These are phyloP conservation scores for Sugiyamaella grinbergsii DNA, from an alignment of 1,139 yeast species.

Conservation along the genomic window DNA sequence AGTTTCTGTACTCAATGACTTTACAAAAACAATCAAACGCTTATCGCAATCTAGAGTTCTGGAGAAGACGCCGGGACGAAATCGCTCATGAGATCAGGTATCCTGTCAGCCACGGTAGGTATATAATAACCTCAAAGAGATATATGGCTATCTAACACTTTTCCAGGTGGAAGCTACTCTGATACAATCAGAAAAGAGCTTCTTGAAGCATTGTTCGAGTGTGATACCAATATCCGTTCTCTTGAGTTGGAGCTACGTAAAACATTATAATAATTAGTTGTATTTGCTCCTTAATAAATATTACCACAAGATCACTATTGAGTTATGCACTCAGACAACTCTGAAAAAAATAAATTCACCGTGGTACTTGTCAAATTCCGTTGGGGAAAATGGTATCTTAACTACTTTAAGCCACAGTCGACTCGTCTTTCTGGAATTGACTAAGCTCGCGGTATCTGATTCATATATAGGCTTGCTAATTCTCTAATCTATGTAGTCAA, in stretches of 20 bases:
- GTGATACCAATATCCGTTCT: neutral
- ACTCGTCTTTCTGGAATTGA: neutral
- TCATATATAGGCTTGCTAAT: neutral
- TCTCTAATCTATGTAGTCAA: no score
- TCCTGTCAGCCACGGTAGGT: neutral
- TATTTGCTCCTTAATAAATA: no score
- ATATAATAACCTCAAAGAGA: no score
- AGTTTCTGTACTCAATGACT: neutral
- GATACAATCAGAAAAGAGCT: slow-evolving; percentile 4
- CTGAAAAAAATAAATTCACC: no score
- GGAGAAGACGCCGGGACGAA: slow-evolving; percentile 2
- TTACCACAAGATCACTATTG: no score
- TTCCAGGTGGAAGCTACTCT: neutral
- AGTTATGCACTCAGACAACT: no score
- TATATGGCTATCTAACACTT: no score
- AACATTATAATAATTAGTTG: neutral
- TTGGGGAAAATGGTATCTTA: no score
- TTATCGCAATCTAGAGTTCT: neutral
- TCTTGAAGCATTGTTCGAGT: neutral
- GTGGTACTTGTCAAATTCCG: no score
- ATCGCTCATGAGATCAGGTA: neutral
- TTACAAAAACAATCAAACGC: neutral
- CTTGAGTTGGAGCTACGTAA: slow-evolving; percentile 5
- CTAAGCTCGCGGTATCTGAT: neutral
- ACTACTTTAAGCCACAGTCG: neutral